Base-by-base conservation (phyloP, 495 filamentous ascomycete genomes). In the Platismatia glauca region DNA sequence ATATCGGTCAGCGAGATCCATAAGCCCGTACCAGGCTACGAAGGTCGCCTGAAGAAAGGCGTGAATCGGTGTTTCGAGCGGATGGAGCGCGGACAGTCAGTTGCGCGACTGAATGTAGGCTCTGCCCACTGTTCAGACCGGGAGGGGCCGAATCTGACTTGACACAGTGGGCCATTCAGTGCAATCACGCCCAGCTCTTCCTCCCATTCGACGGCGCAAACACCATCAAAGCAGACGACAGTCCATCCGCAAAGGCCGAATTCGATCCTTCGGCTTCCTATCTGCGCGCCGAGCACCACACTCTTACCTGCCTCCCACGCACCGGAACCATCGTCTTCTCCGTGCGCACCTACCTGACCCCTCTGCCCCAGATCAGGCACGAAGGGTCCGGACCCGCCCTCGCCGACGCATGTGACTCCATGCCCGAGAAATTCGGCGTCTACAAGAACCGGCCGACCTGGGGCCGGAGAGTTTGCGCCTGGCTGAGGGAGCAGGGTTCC, bases 261-360 rank as follows among this genome's bases (percentile, higher is more conserved):
- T 52, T 64, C 52, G 22, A 67, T 27, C 58, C 62, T 7, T 33
- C 38, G 20, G 41, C n/a, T 15, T 58, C 57, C 7, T 64, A 61
- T 57, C 46, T 67, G 2, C 78, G 91, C 1, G 86, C 84, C 61
- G 91, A 96, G 72, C 75, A 88, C 16, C 91, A 95, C 71, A 88
- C 86, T 0, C 71, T 95, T 53, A 88, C 88, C 73, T 82, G 91
- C 8, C 71, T 94, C 33, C 87, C 89, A 0, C 67, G 73, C 60
- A 86, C 83, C 0, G 74, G 77, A 33, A 89, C 88, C 1, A 66
- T 93, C 12, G 75, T 93, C 1, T 93, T 95, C 71, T 82, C 77
- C 37, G 87, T 94, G 71, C 89, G 93, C 73, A 94, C 88, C 13
- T 94, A 91, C 72, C 70, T 85, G 43, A 91, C 90, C 69, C 80